Conservation (phyloP, 164 flowering plant species). For the Malania oleifera region DNA sequence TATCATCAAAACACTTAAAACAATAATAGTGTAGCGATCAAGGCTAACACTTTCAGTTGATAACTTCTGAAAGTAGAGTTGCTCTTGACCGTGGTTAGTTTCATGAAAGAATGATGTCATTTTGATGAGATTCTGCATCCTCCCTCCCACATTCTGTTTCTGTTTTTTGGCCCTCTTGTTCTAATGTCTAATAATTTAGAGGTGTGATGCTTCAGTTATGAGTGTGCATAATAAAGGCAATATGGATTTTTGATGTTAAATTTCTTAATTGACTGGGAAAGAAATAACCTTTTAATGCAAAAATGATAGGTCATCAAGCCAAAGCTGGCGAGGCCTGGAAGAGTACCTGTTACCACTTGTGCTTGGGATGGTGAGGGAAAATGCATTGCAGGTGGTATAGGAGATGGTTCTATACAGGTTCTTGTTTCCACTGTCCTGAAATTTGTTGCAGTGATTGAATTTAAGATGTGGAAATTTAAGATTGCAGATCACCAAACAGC, state of each 20-base stretch:
- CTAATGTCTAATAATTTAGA: background rate
- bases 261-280: background rate
- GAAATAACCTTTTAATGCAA: background rate
- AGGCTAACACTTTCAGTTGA: no score
- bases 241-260: no score
- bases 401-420: conserved; percentile 98
- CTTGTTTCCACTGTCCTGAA: background rate
- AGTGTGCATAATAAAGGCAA: no score
- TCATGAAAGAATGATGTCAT: no score
- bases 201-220: background rate
- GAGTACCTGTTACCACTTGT: conserved; percentile 93
- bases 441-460: background rate
- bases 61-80: no score
- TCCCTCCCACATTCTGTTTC: no score
- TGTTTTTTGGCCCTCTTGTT: no score
- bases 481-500: background rate
- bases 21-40: no score
- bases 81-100: no score
- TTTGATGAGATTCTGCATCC: no score
- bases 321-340: conserved; percentile 88
- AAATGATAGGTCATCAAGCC: conserved; percentile 83
- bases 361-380: conserved; percentile 92
- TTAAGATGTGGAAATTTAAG: background rate
- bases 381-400: conserved; percentile 86
- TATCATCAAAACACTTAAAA: no score